Base-by-base conservation (phyloP, 1,139 yeast genomes). In the Diutina sp. region DNA sequence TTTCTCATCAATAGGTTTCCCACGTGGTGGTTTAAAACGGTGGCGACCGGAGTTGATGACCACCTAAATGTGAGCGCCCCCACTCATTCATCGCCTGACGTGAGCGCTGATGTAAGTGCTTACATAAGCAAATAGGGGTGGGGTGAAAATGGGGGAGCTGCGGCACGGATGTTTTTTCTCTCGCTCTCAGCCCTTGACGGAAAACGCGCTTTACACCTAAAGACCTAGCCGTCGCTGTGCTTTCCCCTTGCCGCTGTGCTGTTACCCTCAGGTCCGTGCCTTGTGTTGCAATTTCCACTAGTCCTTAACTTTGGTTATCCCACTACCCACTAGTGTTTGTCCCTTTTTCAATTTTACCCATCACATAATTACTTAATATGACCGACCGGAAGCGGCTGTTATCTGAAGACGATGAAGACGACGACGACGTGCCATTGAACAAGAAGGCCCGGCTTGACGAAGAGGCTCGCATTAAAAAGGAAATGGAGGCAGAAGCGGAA, bases 361-460 rank as follows among this genome's bases (percentile, higher is more conserved):
- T 21, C 25, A 29, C 8, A 11, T 8, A 29, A 46, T 4, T 25
- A 9, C 14, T 44, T 8, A 29, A 18, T 8, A 50, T 50, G 53
- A 50, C 44, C 28, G 53, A 50, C 21, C 41, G 53, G 7, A 50
- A 32, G 16, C 41, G 44, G 28, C 44, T 32, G 53, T 18, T 50
- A 6, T 16, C 44, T 5, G 53, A 50, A 32, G 53, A 50, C 16
- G 51, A 50, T 18, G 46, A 44, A 18, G 46, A 44, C 46, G 53
- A 50, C 21, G 53, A 50, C 35, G 53, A 50, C 32, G 53, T 50
- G 12, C 53, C 53, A 9, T 50, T 50, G 44, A 50, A 50, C 35
- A 50, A 50, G 32, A 50, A 50, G n/a, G 45, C 21, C 4, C 32
- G 32, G 16, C 41, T 50, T 9, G 53, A 50, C n/a, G 45, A 30